Evolutionary conservation across 2,329 filamentous ascomycete genomes (phyloP), one percentile per base, ranked within the genome.

Genomic region (Penicillium concentricum): DNA sequence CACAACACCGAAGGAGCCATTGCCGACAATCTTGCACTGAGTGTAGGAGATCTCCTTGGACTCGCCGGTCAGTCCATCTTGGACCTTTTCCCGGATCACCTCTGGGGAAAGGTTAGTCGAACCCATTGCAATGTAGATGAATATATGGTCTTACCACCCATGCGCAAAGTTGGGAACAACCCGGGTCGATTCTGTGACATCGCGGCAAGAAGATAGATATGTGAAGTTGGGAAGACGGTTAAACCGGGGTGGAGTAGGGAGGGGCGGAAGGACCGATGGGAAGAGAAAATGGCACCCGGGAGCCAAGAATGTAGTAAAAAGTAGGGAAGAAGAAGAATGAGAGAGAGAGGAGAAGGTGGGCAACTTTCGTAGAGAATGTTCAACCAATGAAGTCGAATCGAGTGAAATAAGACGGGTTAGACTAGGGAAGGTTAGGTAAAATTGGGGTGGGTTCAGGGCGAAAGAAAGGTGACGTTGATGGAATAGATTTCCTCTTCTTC

Each of bases 1-100:
- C 64, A 99, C 94, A 49, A 99, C 93, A 64, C 94, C 94, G 69
- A 99, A 99, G 35, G 93, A 97, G 67, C 94, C 94, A 80, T 99
- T 99, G 75, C 94, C 94, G 47, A 99, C 94, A 71, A 99, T 97
- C 81, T 99, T 99, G 83, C 93, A 97, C 76, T 97, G 94, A 55
- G 94, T 97, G 78, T 99, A 99, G 76, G 96, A 91, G 79, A 99
- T 87, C 71, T 99, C 94, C 76, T 91, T 89, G 70, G 92, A 96
- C 77, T 99, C 94, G 69, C 94, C 94, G 15, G 94, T 99, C 66
- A 96, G 82, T 74, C 94, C 94, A 83, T 99, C 94, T 78, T 99
- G 94, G 66, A 99, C 94, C 81, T 96, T 97, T 80, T 99, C 94
- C 75, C 92, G 92, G 75, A 99, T 91, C 65, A 97, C 90, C 84